Conservation (phyloP, 305 asterid species). For the Fraxinus latifolia region DNA sequence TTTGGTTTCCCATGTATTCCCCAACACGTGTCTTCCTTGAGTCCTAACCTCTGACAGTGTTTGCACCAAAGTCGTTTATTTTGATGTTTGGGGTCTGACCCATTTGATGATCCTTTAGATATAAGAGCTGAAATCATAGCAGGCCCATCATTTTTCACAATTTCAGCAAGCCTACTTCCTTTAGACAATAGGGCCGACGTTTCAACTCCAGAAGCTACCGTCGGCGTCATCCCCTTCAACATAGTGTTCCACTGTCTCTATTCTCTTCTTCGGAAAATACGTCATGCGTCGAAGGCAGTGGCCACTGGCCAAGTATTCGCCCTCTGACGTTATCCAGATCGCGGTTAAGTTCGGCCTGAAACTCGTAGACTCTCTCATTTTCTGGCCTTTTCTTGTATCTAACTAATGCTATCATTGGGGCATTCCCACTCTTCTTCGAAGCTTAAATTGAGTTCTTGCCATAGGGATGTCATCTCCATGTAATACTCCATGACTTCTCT, state of each 20-base stretch:
- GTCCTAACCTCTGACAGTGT: too few species aligned
- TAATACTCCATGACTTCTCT: neutral
- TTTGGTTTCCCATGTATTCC: neutral
- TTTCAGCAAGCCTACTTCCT: neutral
- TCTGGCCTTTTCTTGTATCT: neutral
- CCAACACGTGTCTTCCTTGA: neutral
- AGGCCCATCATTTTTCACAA: too few species aligned
- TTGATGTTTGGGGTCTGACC: neutral
- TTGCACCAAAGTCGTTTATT: neutral
- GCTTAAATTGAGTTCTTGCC: neutral
- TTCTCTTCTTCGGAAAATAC: neutral
- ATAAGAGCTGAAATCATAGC: neutral
- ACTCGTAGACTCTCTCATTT: neutral
- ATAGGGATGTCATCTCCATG: neutral
- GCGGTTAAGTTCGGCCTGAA: neutral
- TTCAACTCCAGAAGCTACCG: neutral
- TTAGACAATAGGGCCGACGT: neutral
- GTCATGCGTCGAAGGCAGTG: neutral
- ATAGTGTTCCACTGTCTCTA: neutral
- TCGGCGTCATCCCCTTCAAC: neutral
- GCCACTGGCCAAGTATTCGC: neutral
- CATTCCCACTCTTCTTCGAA: neutral
- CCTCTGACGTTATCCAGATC: neutral
- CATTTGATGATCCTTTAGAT: neutral
- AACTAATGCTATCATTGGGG: too few species aligned